Evolutionary conservation across 371 early-diverging fungal species (phyloP).

Genomic region (Zopfochytrium polystomum): DNA sequence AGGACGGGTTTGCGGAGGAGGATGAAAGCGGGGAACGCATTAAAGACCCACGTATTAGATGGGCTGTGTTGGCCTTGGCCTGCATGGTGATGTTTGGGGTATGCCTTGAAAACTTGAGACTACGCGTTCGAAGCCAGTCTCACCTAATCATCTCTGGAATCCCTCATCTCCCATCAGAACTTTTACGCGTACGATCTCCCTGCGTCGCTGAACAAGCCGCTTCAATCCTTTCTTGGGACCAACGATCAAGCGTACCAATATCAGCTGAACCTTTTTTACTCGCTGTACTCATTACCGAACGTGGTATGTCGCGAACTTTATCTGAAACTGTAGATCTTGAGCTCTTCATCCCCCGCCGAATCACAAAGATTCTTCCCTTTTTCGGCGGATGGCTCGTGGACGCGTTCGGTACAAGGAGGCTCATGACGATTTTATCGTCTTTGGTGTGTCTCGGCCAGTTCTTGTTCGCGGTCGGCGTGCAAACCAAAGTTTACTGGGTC

Average conservation of each 20-base stretch:
- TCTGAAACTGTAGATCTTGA: neutral
- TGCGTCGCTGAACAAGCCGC: slow-evolving; percentile 56
- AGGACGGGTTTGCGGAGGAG: neutral
- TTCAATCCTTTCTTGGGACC: slow-evolving; percentile 46
- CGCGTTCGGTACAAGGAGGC: slow-evolving; percentile 44
- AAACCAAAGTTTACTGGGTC: slow-evolving; percentile 25
- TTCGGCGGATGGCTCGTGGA: slow-evolving; percentile 57
- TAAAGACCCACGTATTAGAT: slow-evolving; percentile 11
- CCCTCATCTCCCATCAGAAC: slow-evolving; percentile 32
- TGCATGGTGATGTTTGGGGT: slow-evolving; percentile 46
- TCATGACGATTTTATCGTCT: slow-evolving; percentile 51
- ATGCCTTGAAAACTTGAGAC: neutral
- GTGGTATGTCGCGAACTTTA: slow-evolving; percentile 29
- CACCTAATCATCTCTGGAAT: neutral
- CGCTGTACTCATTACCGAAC: slow-evolving; percentile 71
- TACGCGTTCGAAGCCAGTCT: neutral
- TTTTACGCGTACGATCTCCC: slow-evolving; percentile 67
- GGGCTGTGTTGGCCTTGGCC: slow-evolving; percentile 43
- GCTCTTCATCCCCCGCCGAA: neutral
- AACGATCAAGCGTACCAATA: slow-evolving; percentile 49
- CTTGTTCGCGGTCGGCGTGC: slow-evolving; percentile 54
- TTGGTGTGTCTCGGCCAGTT: slow-evolving; percentile 52
- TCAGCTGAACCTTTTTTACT: slow-evolving; percentile 60
- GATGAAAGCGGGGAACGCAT: neutral
- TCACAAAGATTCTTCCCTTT: slow-evolving; percentile 53